These are phyloP conservation scores for Fusarium tupiense DNA, from an alignment of 2,329 filamentous ascomycete genomes.

Conservation along the genomic window DNA sequence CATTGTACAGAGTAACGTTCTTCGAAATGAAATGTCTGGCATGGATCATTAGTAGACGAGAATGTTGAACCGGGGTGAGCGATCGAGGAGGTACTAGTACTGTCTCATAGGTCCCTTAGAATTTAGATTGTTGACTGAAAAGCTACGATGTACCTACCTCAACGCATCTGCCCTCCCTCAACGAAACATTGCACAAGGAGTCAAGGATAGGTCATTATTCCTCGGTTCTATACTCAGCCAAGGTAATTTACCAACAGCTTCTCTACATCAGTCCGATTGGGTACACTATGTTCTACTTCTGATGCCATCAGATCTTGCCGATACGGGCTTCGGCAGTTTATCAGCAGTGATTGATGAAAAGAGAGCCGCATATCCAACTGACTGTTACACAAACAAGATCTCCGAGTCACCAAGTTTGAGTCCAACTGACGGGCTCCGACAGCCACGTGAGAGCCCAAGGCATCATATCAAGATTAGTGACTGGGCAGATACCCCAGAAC, in stretches of 20 bases:
- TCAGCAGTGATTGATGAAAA: background rate
- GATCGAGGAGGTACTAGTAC: background rate
- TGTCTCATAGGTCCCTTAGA: slow-evolving; percentile 1
- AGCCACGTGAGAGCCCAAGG: slow-evolving; percentile 1
- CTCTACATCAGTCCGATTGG: background rate
- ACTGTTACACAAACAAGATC: background rate
- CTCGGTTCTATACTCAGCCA: background rate
- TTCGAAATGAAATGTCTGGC: background rate
- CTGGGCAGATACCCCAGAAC: background rate
- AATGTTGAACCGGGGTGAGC: background rate
- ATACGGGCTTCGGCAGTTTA: background rate
- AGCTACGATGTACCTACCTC: background rate
- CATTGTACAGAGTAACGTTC: background rate
- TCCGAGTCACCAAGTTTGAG: slow-evolving; percentile 13
- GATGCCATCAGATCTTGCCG: slow-evolving; percentile 10
- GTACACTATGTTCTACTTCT: background rate
- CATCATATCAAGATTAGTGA: slow-evolving; percentile 1
- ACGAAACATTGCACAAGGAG: slow-evolving; percentile 1
- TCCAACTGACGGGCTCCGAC: background rate
- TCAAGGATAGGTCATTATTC: background rate
- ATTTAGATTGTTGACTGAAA: background rate
- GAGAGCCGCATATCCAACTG: background rate
- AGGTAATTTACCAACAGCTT: background rate
- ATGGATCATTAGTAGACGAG: background rate
- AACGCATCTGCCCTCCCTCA: slow-evolving; percentile 26